Evolutionary conservation across 805 yeast genomes (phyloP).

Genomic region (Blastobotrys robertii): DNA sequence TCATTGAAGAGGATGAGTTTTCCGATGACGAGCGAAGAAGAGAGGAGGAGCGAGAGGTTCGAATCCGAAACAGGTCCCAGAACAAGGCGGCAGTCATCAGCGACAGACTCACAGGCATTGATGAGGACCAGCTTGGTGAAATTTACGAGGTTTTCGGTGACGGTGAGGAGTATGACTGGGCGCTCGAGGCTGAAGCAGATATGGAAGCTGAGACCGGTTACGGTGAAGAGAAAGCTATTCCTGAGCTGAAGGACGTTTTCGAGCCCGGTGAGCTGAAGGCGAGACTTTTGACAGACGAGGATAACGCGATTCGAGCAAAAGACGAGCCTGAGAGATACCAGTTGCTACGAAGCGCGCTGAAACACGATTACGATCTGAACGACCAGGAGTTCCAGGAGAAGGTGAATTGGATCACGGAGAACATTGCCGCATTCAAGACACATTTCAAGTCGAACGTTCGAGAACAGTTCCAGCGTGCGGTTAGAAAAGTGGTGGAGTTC

Average conservation of each 20-base stretch:
- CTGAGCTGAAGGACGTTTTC: conserved; percentile 76
- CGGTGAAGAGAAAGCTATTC: conserved; percentile 34
- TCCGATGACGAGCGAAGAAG: conserved; percentile 73
- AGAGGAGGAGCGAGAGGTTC: conserved; percentile 41
- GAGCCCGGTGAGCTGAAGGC: conserved; percentile 90
- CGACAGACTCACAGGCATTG: conserved; percentile 40
- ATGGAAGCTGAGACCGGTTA: conserved; percentile 27
- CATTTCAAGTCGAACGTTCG: conserved; percentile 28
- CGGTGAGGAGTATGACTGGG: conserved; percentile 98
- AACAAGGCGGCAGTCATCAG: conserved; percentile 14
- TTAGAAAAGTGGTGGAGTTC: conserved; percentile 60
- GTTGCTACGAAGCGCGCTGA: conserved; percentile 56
- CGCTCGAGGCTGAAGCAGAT: conserved; percentile 77
- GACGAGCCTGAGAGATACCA: conserved; percentile 94
- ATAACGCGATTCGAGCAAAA: conserved; percentile 72
- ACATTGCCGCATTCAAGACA: conserved; percentile 48
- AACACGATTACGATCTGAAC: conserved; percentile 52
- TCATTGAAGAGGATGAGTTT: conserved; percentile 94
- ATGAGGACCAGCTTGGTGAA: conserved; percentile 86
- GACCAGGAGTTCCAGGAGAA: conserved; percentile 63
- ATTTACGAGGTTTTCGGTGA: conserved; percentile 93
- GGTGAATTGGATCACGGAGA: conserved; percentile 70
- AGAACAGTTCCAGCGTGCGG: conserved; percentile 49
- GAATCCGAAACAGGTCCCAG: conserved; percentile 17
- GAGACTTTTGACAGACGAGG: conserved; percentile 84